Evolutionary conservation across 108 stramenopile genomes (phyloP).

Genomic region (Ochromonas danica): DNA sequence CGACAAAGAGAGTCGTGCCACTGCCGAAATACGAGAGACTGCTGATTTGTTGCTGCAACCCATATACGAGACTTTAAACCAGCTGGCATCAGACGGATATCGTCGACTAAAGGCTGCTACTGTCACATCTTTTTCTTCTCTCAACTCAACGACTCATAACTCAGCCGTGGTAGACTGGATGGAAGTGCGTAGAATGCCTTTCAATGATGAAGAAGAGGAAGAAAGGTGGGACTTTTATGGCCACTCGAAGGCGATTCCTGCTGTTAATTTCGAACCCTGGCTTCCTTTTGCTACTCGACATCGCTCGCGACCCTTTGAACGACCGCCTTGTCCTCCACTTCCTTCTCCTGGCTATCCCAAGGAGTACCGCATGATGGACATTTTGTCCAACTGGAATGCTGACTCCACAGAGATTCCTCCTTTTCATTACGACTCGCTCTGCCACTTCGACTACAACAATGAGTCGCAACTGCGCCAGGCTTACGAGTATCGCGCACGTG

Average conservation of each 20-base stretch:
- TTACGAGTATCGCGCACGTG: slow-evolving; percentile 71
- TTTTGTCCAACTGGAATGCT: slow-evolving; percentile 55
- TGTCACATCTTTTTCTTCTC: neutral
- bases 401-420: slow-evolving; percentile 46
- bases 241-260: neutral
- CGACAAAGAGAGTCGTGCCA: slow-evolving; percentile 29
- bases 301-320: slow-evolving; percentile 42
- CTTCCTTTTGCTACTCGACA: neutral
- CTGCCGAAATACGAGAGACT: neutral
- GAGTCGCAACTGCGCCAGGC: slow-evolving; percentile 70
- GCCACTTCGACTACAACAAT: slow-evolving; percentile 61
- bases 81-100: too few relatives aligned
- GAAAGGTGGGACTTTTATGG: neutral
- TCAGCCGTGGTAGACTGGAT: neutral
- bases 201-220: neutral
- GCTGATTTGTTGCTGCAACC: slow-evolving; percentile 35
- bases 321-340: slow-evolving; percentile 40
- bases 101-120: neutral
- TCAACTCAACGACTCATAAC: neutral
- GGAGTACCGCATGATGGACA: slow-evolving; percentile 50
- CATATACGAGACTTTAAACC: neutral
- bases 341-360: slow-evolving; percentile 49
- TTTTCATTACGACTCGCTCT: slow-evolving; percentile 47
- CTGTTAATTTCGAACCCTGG: neutral
- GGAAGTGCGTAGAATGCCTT: neutral